Percentiles rank a stretch among this genome's conserved stretches.
Evolutionary conservation across 148 eudicot species (phyloP).

Genomic region (Diospyros lotus): DNA sequence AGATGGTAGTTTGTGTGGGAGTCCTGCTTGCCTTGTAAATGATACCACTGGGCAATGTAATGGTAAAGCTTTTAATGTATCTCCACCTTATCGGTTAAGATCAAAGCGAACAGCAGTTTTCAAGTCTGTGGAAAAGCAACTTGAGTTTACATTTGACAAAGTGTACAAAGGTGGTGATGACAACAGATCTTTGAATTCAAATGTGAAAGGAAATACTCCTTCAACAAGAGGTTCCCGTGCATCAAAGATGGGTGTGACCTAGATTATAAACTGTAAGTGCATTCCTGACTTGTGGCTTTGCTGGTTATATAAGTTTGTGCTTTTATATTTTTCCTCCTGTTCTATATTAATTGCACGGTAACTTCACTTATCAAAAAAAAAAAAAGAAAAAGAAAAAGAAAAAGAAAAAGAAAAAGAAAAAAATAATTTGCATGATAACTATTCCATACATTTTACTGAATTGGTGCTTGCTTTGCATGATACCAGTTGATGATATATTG

Average conservation of each 20-base stretch:
- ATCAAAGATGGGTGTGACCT: slow-evolving; percentile 38
- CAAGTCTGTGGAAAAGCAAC: slow-evolving; percentile 84
- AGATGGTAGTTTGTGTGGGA: slow-evolving; percentile 27
- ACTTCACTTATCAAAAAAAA: not conserved
- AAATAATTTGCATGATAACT: too few relatives aligned
- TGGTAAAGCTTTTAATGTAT: slow-evolving; percentile 57
- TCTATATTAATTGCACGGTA: not conserved
- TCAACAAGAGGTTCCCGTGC: slow-evolving; percentile 30
- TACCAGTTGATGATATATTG: not conserved
- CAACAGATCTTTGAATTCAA: slow-evolving; percentile 25
- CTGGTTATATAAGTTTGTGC: slow-evolving; percentile 1
- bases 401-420: too few relatives aligned
- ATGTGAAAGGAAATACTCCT: slow-evolving; percentile 34
- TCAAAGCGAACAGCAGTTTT: slow-evolving; percentile 53
- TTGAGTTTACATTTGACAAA: slow-evolving; percentile 49
- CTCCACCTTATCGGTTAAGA: slow-evolving; percentile 80
- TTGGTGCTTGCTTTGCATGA: too few relatives aligned
- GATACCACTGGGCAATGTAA: slow-evolving; percentile 26
- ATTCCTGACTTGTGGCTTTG: slow-evolving; percentile 6
- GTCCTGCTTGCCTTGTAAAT: slow-evolving; percentile 29
- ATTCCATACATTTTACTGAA: not conserved
- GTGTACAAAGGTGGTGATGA: slow-evolving; percentile 18
- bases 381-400: too few relatives aligned
- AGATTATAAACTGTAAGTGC: slow-evolving; percentile 32
- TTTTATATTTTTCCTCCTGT: not conserved